Evolutionary conservation across 345 rosid genomes (phyloP), one percentile per base, ranked within the genome.

Genomic region (Lagerstroemia speciosa): DNA sequence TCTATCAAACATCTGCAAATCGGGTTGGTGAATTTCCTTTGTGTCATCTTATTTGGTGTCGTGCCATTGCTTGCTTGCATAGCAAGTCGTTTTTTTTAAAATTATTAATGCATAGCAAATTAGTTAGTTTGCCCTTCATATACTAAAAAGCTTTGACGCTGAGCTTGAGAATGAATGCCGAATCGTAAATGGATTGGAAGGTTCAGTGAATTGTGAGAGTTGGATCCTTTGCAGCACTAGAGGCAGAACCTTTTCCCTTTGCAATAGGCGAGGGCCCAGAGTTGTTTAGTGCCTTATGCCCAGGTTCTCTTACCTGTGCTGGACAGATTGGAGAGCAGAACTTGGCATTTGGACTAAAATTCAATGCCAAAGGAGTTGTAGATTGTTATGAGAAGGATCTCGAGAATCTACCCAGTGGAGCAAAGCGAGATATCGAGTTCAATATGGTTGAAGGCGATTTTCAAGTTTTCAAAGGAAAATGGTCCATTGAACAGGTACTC

Each of bases 391-490:
- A 94, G 88, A 88, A 77, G 67, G 95, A 94, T 48, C 80, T 91
- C 40, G 87, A 87, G 85, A 80, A 52, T 71, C 69, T 81, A n/a
- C 79, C 87, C 29, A 38, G 65, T 8, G 83, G 93, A 5, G 78
- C 64, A 36, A 89, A 80, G 60, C 96, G 97, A 14, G 97, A 91
- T 30, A 93, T 93, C 76, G 96, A 86, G 12, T 93, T 91, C 70
- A 87, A 86, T 76, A 91, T 93, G 98, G 80, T 82, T 19, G 96
- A 93, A 76, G 98, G 98, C 19, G 98, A 91, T 79, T 93, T 93
- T 69, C 90, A 88, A 37, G 68, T 83, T 29, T 91, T 87, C 69
- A 85, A 90, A 87, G 98, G 98, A 64, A 91, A 85, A 68, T 93
- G 98, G 98, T 85, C 89, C 4, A 84, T 93, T 55, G 91, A 91